Conservation (phyloP, 2,329 filamentous ascomycete genomes). For the Ophiocordyceps polyrhachis-furcata region DNA sequence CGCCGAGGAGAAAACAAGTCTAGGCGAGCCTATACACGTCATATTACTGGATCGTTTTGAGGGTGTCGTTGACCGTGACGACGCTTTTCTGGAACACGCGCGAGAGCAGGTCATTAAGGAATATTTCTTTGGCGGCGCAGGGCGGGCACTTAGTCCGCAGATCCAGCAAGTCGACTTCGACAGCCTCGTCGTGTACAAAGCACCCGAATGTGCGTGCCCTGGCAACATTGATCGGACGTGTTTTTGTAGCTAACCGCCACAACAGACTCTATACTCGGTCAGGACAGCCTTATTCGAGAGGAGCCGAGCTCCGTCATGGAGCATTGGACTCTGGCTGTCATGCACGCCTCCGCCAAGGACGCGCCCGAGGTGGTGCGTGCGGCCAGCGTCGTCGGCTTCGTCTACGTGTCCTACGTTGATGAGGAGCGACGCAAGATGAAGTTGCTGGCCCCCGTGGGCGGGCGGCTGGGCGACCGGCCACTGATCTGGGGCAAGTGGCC, state of each 20-base stretch:
- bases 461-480: conserved; percentile 59
- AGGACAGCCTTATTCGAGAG: conserved; percentile 38
- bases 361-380: conserved; percentile 55
- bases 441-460: conserved; percentile 67
- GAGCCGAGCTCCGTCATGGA: conserved; percentile 50
- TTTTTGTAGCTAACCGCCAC: not conserved
- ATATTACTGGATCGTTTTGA: conserved; percentile 70
- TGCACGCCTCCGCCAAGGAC: conserved; percentile 55
- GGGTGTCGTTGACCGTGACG: conserved; percentile 62
- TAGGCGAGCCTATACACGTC: conserved; percentile 53
- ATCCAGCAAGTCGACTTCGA: conserved; percentile 71
- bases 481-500: conserved; percentile 77
- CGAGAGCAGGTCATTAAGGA: conserved; percentile 66
- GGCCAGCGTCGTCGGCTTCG: conserved; percentile 74
- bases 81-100: conserved; percentile 51
- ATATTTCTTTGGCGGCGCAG: conserved; percentile 81
- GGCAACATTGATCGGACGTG: not conserved
- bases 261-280: not conserved
- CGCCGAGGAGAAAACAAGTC: conserved; percentile 29
- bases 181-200: conserved; percentile 53
- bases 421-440: conserved; percentile 64
- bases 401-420: conserved; percentile 85
- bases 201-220: conserved; percentile 34
- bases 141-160: conserved; percentile 64
- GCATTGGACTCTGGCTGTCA: conserved; percentile 70